Percentiles rank a stretch among this genome's conserved stretches.
These are phyloP conservation scores for Fusarium temperatum DNA, from an alignment of 2,329 filamentous ascomycete species.

Conservation along the genomic window DNA sequence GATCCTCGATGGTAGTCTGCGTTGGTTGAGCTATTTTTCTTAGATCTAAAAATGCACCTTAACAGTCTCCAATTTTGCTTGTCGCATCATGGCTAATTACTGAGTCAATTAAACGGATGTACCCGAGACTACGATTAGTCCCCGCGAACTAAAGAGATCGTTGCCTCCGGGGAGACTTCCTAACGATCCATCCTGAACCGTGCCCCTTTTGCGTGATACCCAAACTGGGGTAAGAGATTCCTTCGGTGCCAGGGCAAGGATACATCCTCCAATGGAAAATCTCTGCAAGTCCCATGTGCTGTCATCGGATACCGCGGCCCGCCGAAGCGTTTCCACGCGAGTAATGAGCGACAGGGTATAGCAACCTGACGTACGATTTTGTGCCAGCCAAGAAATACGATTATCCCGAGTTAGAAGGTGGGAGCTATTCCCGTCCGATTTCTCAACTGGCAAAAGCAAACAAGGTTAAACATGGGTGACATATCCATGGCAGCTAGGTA, in stretches of 20 bases:
- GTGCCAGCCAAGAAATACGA: neutral
- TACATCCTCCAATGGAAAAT: neutral
- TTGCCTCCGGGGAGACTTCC: neutral
- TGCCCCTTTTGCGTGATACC: neutral
- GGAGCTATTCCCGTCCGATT: neutral
- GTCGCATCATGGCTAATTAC: neutral
- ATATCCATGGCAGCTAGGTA: neutral
- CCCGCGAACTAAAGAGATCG: neutral
- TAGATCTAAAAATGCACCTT: neutral
- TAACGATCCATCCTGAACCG: neutral
- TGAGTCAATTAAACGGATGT: neutral
- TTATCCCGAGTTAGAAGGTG: neutral
- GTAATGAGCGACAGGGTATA: neutral
- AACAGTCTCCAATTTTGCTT: fast-evolving
- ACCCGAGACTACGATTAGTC: neutral
- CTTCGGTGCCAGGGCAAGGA: neutral
- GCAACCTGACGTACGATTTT: neutral
- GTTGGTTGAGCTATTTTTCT: neutral
- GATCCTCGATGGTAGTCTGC: neutral
- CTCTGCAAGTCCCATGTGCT: neutral
- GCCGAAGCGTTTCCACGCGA: neutral
- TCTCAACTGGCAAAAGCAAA: neutral
- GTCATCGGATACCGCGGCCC: neutral
- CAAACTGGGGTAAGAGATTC: neutral
- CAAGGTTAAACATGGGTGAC: neutral